Evolutionary conservation across 2,329 filamentous ascomycete species (phyloP), one percentile per base, ranked within the genome.

Genomic region (Phialophora chinensis): DNA sequence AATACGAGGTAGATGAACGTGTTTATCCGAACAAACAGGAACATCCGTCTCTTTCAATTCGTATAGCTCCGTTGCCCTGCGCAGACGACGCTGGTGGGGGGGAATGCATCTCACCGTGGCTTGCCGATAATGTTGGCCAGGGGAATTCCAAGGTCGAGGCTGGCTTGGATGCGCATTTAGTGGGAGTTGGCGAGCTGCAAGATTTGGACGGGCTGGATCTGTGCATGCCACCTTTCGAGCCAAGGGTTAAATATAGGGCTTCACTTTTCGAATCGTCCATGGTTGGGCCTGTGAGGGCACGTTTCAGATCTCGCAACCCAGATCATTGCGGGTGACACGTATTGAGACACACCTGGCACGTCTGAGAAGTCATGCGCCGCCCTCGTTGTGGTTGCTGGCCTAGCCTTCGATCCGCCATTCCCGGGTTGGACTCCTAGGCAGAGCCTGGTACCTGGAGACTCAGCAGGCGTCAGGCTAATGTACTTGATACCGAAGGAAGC

Each of bases 401-500:
- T 23, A 35, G 29, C 53, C 25, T 35, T 55, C 23, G 25, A 31
- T 55, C 29, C 53, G 53, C 27, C 53, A 23, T 35, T 55, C 53
- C 29, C 20, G 53, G 33, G 7, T 58, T 38, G 25, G 55, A n/a
- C 55, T 38, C 20, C 23, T 2, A 52, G 29, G 23, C 25, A 61
- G 59, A 61, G 20, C 54, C 25, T 61, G n/a, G 59, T 42, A 54
- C 47, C 33, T 52, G 59, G n/a, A 61, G 49, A 25, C 14, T 23
- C 38, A 35, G 47, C 50, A 61, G 49, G 29, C 49, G n/a, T 35
- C 47, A 38, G 50, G 42, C 57, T 60, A 60, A 60, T 52, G 57
- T 49, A 31, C 25, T 12, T 27, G 29, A 42, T 31, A 14, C 25
- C 20, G 27, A 50, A 54, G 59, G 33, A 33, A 42, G 47, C 31